Percentiles rank a stretch among this genome's conserved stretches.
Evolutionary conservation across 2,329 filamentous ascomycete genomes (phyloP).

Genomic region (Fusarium agapanthi): DNA sequence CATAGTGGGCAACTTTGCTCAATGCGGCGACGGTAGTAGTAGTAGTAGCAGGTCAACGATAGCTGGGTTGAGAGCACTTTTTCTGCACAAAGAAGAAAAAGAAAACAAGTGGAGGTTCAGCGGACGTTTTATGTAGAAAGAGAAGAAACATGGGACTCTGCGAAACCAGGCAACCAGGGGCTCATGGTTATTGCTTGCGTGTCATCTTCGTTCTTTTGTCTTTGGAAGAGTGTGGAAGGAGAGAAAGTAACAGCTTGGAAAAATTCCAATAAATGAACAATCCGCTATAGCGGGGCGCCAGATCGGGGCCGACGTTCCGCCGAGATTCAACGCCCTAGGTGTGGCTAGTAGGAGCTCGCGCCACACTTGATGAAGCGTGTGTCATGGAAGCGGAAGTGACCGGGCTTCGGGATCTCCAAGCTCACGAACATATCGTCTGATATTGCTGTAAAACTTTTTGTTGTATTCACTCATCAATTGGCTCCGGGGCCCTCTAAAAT

Average conservation of each 20-base stretch:
- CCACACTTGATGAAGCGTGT: slow-evolving; percentile 18
- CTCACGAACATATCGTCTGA: slow-evolving; percentile 26
- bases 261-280: slow-evolving; percentile 40
- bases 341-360: slow-evolving; percentile 18
- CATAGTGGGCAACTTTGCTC: slow-evolving; percentile 48
- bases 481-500: neutral
- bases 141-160: slow-evolving; percentile 32
- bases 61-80: slow-evolving; percentile 19
- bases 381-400: slow-evolving; percentile 33
- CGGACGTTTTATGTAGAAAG: slow-evolving; percentile 29
- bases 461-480: neutral
- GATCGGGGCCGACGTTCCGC: slow-evolving; percentile 24
- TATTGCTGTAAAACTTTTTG: slow-evolving; percentile 1
- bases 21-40: slow-evolving; percentile 11
- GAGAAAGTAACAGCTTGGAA: slow-evolving; percentile 12
- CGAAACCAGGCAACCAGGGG: slow-evolving; percentile 42
- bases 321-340: slow-evolving; percentile 1
- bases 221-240: slow-evolving; percentile 35
- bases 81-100: neutral
- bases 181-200: slow-evolving; percentile 48
- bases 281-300: slow-evolving; percentile 38
- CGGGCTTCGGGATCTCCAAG: slow-evolving; percentile 22
- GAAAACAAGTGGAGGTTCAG: slow-evolving; percentile 8
- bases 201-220: slow-evolving; percentile 46
- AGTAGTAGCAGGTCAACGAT: slow-evolving; percentile 20